Percentiles rank a stretch among this genome's conserved stretches.
Evolutionary conservation across 202 grass and related monocot genomes (phyloP).

Genomic region (Hordeum pubiflorum): DNA sequence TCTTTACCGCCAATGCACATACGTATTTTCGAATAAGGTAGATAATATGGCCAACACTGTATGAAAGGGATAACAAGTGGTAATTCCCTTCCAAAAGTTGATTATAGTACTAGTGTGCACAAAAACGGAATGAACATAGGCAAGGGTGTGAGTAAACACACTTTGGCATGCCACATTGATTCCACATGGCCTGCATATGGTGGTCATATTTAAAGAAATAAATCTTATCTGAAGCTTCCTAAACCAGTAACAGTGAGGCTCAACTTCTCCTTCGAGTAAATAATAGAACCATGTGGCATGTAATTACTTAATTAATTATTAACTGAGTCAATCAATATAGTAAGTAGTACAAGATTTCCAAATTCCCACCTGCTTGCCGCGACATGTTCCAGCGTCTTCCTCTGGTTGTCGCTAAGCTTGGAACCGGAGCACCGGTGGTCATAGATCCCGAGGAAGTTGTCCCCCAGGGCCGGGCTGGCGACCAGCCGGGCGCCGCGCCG

Average conservation of each 20-base stretch:
- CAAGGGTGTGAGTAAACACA: neutral
- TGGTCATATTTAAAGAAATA: too few species aligned
- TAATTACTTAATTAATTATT: neutral
- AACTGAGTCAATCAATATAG: neutral
- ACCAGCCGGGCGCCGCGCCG: slow-evolving; percentile 42
- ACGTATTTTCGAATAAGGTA: neutral
- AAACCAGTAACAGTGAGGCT: neutral
- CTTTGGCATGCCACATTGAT: neutral
- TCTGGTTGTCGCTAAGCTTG: slow-evolving; percentile 49
- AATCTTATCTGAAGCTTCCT: neutral
- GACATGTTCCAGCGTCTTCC: slow-evolving; percentile 40
- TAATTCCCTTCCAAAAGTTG: neutral
- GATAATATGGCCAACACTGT: neutral
- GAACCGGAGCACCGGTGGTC: slow-evolving; percentile 48
- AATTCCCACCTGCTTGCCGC: slow-evolving; percentile 52
- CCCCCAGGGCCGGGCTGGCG: slow-evolving; percentile 45
- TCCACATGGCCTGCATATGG: neutral
- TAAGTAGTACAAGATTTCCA: too few species aligned
- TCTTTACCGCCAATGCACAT: neutral
- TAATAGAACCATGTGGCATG: neutral
- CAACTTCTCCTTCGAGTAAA: neutral
- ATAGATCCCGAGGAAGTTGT: slow-evolving; percentile 79
- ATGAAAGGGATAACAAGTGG: neutral
- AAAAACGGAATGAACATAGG: neutral
- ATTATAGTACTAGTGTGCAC: neutral